phyloP scores from a whole-genome alignment of 148 eudicot genomes.

The Silene uniflora region DNA sequence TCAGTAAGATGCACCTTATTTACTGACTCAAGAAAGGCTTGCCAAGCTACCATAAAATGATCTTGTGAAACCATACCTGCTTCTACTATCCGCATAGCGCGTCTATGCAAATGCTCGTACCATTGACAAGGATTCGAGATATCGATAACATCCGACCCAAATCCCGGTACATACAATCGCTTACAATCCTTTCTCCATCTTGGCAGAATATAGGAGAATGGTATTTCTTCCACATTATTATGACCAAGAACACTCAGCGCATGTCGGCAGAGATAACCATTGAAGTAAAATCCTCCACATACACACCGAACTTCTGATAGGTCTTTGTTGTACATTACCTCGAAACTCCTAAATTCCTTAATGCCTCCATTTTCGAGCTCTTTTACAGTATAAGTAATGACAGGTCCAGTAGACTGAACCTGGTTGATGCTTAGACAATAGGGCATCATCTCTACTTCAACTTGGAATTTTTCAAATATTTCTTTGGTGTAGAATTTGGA shows the following conservation, averaged over 20 bases:
- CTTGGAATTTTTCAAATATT: conserved; percentile 55
- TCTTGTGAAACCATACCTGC: conserved; percentile 67
- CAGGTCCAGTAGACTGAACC: conserved; percentile 47
- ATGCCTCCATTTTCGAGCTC: conserved; percentile 37
- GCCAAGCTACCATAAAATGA: conserved; percentile 76
- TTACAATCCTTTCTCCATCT: conserved; percentile 80
- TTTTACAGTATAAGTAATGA: conserved; percentile 51
- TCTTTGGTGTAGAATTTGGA: conserved; percentile 56
- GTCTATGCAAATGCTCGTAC: conserved; percentile 64
- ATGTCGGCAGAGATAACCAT: conserved; percentile 80
- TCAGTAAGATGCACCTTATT: conserved; percentile 61
- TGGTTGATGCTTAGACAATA: conserved; percentile 46
- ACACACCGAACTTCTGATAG: conserved; percentile 51
- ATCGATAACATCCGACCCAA: conserved; percentile 48
- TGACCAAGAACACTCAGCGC: conserved; percentile 52
- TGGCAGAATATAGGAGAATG: conserved; percentile 46
- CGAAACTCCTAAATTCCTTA: conserved; percentile 37
- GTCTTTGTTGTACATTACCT: conserved; percentile 57
- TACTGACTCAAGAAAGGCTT: conserved; percentile 64
- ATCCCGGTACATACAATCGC: conserved; percentile 47
- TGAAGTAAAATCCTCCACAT: conserved; percentile 64
- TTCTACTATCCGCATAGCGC: conserved; percentile 62
- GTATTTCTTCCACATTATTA: conserved; percentile 58
- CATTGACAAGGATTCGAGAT: conserved; percentile 50
- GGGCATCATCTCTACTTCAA: conserved; percentile 61